Percentiles rank a stretch among this genome's conserved stretches.
Evolutionary conservation across 2,329 filamentous ascomycete genomes (phyloP).

Genomic region (Alternaria sp.): DNA sequence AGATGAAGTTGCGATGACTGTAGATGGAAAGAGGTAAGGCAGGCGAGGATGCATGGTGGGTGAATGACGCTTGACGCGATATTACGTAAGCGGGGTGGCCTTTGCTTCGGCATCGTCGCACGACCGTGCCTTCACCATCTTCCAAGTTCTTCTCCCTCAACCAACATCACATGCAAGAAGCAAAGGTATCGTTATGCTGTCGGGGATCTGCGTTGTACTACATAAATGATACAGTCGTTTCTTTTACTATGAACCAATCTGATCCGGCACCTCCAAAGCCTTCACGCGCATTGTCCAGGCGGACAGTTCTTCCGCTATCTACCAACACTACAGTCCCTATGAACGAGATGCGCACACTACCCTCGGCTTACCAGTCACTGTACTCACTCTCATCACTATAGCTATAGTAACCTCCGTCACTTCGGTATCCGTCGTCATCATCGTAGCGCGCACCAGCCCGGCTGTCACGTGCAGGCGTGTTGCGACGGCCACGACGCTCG

Average conservation of each 20-base stretch:
- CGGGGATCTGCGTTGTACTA: fast-evolving
- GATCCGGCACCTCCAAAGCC: neutral
- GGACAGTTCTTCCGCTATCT: neutral
- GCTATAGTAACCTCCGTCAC: neutral
- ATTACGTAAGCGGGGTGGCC: neutral
- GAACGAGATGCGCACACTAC: neutral
- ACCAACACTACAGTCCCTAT: neutral
- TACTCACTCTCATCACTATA: neutral
- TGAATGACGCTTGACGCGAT: neutral
- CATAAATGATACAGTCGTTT: neutral
- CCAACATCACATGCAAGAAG: neutral
- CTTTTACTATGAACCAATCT: neutral
- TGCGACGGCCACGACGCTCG: neutral
- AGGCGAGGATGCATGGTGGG: neutral
- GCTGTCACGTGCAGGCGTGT: neutral
- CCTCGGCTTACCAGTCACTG: neutral
- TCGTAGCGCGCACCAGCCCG: neutral
- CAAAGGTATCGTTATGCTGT: neutral
- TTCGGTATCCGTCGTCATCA: neutral
- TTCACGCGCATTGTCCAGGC: neutral
- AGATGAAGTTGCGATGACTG: neutral
- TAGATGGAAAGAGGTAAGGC: neutral
- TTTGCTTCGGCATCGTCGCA: neutral
- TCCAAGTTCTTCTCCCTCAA: neutral
- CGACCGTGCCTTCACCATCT: neutral